These are phyloP conservation scores for Alternaria atra DNA, from an alignment of 2,329 filamentous ascomycete genomes.

Conservation along the genomic window DNA sequence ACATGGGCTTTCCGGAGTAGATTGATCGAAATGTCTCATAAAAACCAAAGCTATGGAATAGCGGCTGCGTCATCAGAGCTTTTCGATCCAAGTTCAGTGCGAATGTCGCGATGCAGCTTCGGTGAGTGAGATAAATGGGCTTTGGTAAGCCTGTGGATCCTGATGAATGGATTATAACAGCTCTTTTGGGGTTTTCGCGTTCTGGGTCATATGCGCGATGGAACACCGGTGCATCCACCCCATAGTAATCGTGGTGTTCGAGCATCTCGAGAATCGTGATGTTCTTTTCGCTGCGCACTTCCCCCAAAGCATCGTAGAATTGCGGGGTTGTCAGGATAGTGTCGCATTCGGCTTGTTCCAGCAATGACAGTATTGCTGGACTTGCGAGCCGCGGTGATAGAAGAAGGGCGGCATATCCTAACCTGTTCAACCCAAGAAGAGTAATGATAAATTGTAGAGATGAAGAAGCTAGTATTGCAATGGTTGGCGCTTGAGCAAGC, in stretches of 20 bases:
- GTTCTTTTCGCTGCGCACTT: constrained; percentile 40
- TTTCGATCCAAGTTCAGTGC: constrained; percentile 28
- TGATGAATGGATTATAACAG: constrained; percentile 56
- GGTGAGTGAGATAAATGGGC: constrained; percentile 68
- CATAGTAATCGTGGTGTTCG: constrained; percentile 30
- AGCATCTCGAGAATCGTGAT: constrained; percentile 35
- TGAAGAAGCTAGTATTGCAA: constrained; percentile 63
- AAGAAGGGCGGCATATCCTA: constrained; percentile 65
- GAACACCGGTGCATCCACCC: constrained; percentile 25
- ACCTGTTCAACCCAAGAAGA: constrained; percentile 62
- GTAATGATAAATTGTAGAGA: constrained; percentile 65
- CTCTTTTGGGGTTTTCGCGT: constrained; percentile 50
- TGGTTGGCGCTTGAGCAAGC: constrained; percentile 33
- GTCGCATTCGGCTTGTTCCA: constrained; percentile 35
- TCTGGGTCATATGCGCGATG: constrained; percentile 30
- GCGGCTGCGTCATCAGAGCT: constrained; percentile 34
- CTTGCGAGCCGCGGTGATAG: constrained; percentile 64
- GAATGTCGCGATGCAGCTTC: constrained; percentile 33
- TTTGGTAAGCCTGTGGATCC: constrained; percentile 71
- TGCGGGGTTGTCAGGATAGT: constrained; percentile 29
- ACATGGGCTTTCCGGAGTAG: constrained; percentile 36
- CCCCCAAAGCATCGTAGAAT: constrained; percentile 32
- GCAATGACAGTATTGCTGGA: constrained; percentile 60
- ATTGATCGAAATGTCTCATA: constrained; percentile 36
- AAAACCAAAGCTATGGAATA: constrained; percentile 39